Base-by-base conservation (phyloP, 352 stramenopile genomes). In the Phytophthora hybrid region DNA sequence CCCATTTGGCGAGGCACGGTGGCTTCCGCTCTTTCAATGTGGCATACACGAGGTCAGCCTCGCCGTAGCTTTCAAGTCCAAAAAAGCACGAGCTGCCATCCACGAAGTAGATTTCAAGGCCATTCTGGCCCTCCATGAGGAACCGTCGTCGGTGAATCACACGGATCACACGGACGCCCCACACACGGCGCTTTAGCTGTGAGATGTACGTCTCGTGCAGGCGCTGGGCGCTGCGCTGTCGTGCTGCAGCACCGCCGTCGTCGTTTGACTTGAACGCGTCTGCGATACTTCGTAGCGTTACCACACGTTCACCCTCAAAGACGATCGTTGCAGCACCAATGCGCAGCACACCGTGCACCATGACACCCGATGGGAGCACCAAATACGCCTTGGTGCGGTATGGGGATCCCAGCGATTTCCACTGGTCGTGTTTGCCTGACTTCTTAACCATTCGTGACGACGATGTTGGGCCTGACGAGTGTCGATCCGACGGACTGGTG, bases 41-140 rank as follows among this genome's bases (percentile, higher is more conserved):
- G 14, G 89, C 88, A 66, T 93, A 96, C 46, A 94, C 86, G 6
- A 94, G 72, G 69, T 96, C 88, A 1, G 88, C 81, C 65, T 96
- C 88, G 11, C 87, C 83, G 31, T 79, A 69, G 13, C 62, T 81
- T 65, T 93, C 82, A 54, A 96, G 81, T 1, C 88, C 89, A 52
- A 94, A 85, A 26, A 96, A 80, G 16, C 87, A 91, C 6, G 89
- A 96, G 13, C 83, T 95, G 31, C 89, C 89, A 46, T 96, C 89
- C 19, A 96, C 88, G 64, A 96, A 96, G 69, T 93, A 96, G 19
- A 96, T 75, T 67, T 96, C 89, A 21, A 96, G 82, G 8, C 89
- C 89, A 37, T 89, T 93, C 37, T 85, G 76, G 8, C 76, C 65
- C 21, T 96, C 87, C 63, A 96, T 76, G 11, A 93, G 68, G 61